phyloP scores from a whole-genome alignment of 257 asterid genomes.

The Petrea volubilis region DNA sequence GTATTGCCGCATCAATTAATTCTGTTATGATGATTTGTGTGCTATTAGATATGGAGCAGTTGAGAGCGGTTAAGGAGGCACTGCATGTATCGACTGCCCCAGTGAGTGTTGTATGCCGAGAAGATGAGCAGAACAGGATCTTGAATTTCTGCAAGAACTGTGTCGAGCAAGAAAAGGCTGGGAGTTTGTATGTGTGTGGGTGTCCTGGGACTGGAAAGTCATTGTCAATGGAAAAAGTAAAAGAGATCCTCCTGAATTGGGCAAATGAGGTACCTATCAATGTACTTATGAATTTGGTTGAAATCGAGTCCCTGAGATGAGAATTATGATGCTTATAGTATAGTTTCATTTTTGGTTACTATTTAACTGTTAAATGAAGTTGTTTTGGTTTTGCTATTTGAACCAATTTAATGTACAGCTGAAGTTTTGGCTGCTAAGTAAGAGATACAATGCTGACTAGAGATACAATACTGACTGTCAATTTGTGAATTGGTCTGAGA shows the following conservation, averaged over 20 bases:
- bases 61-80: slow-evolving; percentile 76
- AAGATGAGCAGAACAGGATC: slow-evolving; percentile 65
- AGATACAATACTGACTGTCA: background rate
- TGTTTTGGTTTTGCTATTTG: background rate
- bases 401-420: background rate
- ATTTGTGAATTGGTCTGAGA: background rate
- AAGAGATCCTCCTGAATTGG: slow-evolving; percentile 62
- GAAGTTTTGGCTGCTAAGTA: slow-evolving; percentile 3
- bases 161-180: slow-evolving; percentile 67
- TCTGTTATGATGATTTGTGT: slow-evolving; percentile 8
- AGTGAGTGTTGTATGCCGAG: slow-evolving; percentile 60
- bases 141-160: slow-evolving; percentile 80
- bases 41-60: slow-evolving; percentile 57
- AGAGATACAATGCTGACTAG: background rate
- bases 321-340: background rate
- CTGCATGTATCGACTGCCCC: slow-evolving; percentile 83
- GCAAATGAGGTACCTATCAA: slow-evolving; percentile 59
- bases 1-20: background rate
- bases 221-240: slow-evolving; percentile 71
- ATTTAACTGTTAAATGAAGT: background rate
- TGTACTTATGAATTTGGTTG: slow-evolving; percentile 6
- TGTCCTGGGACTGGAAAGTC: slow-evolving; percentile 99
- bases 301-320: background rate
- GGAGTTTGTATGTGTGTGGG: slow-evolving; percentile 87
- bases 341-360: background rate